Evolutionary conservation across 2,329 filamentous ascomycete species (phyloP), one percentile per base, ranked within the genome.

Genomic region (Knufia petricola): DNA sequence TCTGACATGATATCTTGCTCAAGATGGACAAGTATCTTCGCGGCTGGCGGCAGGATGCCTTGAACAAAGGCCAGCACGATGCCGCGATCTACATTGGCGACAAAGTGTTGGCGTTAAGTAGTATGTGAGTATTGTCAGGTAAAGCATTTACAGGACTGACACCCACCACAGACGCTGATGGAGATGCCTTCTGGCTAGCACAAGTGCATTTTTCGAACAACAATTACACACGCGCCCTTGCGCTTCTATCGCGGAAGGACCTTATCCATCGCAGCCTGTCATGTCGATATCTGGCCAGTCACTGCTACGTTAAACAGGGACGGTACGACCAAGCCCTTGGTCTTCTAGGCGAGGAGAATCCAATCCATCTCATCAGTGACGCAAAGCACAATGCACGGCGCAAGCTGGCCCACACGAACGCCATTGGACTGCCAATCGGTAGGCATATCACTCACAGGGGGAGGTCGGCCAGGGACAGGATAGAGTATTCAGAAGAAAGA

Each of bases 131-230:
- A 52, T 19, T 23, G 26, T n/a, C 23, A 8, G 12, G 26, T 41
- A 36, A 44, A 52, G 31, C 51, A 60, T 31, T 57, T 49, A 40
- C 47, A 40, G 6, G 51, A 46, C 49, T 31, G 36, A 52, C 38
- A 6, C 45, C 12, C 8, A 13, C 12, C 8, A 13, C 26, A 95
- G 92, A 89, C 62, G 85, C 90, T 64, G 88, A 95, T 61, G 83
- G 87, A 56, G 92, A 98, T 65, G 90, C 89, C 34, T 95, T 95
- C 63, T 95, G 88, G 84, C 82, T 98, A 37, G 92, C 92, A n/a
- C 90, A 96, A 68, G 87, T 95, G 31, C 90, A 98, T 68, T 98
- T 96, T 69, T 85, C 84, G 45, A 92, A 87, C 42, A 89, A 87
- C 59, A 95, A 96, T 71, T 95, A 94, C 66, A 92, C 85, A 7